Evolutionary conservation across 2,329 filamentous ascomycete species (phyloP).

Genomic region (Graphilbum ipis-grandicollis): DNA sequence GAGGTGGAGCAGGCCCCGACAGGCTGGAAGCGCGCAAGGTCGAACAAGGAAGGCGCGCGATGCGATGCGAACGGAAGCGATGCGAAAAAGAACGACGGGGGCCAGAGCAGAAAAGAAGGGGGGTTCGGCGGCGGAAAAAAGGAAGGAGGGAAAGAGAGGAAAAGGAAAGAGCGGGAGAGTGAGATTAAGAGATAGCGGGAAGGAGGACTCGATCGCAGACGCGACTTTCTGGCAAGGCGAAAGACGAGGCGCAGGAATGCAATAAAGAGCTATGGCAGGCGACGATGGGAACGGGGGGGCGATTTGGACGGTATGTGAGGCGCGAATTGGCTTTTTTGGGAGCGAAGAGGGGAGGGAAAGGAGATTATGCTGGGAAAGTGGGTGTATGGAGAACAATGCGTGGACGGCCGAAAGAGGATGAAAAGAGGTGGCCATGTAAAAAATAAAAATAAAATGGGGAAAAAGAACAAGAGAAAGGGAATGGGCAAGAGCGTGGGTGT

Average conservation of each 20-base stretch:
- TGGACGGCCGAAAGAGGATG: background rate
- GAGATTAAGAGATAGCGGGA: too few relatives aligned
- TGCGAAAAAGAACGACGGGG: too few relatives aligned
- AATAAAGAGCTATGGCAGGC: too few relatives aligned
- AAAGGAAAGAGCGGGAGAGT: slow-evolving; percentile 14
- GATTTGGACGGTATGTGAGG: background rate
- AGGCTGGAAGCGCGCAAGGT: background rate
- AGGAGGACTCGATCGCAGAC: background rate
- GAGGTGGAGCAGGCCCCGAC: background rate
- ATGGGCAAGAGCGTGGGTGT: background rate
- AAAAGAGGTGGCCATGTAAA: background rate
- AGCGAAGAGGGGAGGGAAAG: background rate
- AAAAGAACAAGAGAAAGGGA: background rate
- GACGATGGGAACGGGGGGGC: background rate
- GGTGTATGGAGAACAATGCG: slow-evolving; percentile 1
- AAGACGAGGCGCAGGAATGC: too few relatives aligned
- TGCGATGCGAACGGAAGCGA: background rate
- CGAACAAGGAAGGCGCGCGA: background rate
- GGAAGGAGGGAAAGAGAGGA: slow-evolving; percentile 3
- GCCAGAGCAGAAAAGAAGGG: background rate
- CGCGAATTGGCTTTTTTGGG: slow-evolving; percentile 2
- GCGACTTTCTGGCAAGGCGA: background rate
- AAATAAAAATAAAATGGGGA: background rate
- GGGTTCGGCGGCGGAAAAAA: background rate
- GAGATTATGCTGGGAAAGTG: background rate